A percentile compares a stretch with the other conserved stretches of the same genome.
These are phyloP conservation scores for Arabidopsis arenosa DNA, from an alignment of 345 rosid species.

Conservation along the genomic window DNA sequence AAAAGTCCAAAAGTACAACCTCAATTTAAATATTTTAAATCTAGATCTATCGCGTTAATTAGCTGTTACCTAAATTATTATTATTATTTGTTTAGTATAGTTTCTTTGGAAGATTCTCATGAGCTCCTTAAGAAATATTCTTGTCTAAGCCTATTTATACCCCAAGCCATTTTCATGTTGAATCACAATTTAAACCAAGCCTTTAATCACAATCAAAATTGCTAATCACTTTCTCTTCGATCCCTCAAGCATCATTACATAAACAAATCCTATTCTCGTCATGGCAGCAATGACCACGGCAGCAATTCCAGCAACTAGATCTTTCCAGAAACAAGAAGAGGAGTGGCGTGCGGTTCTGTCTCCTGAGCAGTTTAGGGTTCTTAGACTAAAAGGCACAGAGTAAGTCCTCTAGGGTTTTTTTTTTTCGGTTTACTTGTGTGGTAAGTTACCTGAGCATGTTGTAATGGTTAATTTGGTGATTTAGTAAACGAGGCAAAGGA, in stretches of 20 bases:
- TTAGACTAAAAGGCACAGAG: neutral
- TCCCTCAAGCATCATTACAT: neutral
- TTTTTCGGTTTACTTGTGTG: neutral
- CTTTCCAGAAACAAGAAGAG: neutral
- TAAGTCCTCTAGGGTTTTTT: neutral
- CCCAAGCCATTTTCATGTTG: neutral
- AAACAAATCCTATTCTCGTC: neutral
- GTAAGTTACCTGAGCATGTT: neutral
- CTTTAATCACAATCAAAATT: no score
- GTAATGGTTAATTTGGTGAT: neutral
- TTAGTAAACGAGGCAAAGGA: neutral
- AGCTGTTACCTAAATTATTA: neutral
- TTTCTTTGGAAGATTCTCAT: neutral
- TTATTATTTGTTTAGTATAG: neutral
- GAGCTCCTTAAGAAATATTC: neutral
- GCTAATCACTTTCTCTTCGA: neutral
- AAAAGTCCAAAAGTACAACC: neutral
- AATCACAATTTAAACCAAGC: neutral
- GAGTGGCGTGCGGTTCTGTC: neutral
- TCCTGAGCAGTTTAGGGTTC: neutral
- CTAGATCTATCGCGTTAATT: neutral
- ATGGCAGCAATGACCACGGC: neutral
- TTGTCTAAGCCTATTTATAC: neutral
- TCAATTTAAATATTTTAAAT: neutral
- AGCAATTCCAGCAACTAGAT: neutral